Evolutionary conservation across 2,329 filamentous ascomycete species (phyloP).

Genomic region (Fusarium equiseti): DNA sequence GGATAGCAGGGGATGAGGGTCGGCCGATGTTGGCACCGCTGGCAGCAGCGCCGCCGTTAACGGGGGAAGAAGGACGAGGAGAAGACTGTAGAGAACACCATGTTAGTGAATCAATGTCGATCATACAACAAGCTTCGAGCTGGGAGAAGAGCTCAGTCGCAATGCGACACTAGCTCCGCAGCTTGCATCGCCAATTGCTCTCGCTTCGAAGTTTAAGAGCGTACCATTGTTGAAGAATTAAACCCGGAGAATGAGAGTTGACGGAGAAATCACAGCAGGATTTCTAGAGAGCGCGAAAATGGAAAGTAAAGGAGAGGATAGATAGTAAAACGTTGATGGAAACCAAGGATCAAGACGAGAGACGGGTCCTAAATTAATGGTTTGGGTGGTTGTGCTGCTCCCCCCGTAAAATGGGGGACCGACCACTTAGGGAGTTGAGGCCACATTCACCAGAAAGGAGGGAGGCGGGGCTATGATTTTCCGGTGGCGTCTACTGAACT

Average conservation of each 20-base stretch:
- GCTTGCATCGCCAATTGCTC: conserved; percentile 37
- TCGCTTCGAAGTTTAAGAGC: conserved; percentile 12
- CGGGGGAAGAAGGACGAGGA: conserved; percentile 70
- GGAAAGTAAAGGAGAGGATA: conserved; percentile 40
- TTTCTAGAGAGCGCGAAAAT: conserved; percentile 40
- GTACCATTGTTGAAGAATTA: conserved; percentile 51
- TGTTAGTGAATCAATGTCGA: conserved; percentile 18
- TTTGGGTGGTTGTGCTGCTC: conserved; percentile 27
- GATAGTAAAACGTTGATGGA: conserved; percentile 39
- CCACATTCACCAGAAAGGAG: conserved; percentile 58
- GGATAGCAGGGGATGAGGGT: conserved; percentile 86
- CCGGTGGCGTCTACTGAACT: conserved; percentile 40
- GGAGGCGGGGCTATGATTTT: conserved; percentile 52
- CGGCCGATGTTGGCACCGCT: conserved; percentile 79
- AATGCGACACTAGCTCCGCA: conserved; percentile 41
- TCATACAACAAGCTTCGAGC: not conserved
- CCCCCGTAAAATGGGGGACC: conserved; percentile 40
- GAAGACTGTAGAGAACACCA: conserved; percentile 60
- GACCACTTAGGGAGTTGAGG: conserved; percentile 53
- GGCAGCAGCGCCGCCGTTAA: conserved; percentile 67
- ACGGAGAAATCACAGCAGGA: conserved; percentile 53
- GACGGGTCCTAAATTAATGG: conserved; percentile 47
- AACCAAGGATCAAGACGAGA: conserved; percentile 41
- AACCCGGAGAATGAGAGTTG: conserved; percentile 36
- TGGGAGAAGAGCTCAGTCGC: conserved; percentile 21